A percentile compares a stretch with the other conserved stretches of the same genome.
phyloP scores from a whole-genome alignment of 2,329 filamentous ascomycete genomes.

The Blastomyces percursus region DNA sequence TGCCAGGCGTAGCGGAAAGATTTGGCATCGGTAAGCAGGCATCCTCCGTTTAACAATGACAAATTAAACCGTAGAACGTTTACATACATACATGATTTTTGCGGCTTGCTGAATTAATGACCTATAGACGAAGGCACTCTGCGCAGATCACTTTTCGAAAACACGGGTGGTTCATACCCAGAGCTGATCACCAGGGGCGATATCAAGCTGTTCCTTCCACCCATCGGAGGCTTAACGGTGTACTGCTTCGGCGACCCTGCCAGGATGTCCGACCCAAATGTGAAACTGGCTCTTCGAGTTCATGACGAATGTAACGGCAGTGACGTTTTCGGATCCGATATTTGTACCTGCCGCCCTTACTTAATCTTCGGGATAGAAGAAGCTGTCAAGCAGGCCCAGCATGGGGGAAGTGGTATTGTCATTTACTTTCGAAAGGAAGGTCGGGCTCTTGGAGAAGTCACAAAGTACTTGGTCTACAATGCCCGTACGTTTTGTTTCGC shows the following conservation, averaged over 20 bases:
- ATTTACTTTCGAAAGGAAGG: conserved; percentile 99
- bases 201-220: conserved; percentile 90
- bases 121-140: conserved; percentile 67
- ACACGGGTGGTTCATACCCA: conserved; percentile 91
- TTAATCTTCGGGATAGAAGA: conserved; percentile 96
- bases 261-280: conserved; percentile 81
- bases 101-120: background rate
- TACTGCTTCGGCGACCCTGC: conserved; percentile 95
- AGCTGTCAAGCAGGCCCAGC: conserved; percentile 92
- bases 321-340: conserved; percentile 96
- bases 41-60: background rate
- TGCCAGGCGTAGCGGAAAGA: conserved; percentile 77
- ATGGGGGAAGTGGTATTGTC: conserved; percentile 83
- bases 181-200: conserved; percentile 91
- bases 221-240: conserved; percentile 89
- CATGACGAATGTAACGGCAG: conserved; percentile 90
- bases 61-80: background rate
- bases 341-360: conserved; percentile 87
- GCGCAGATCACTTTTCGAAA: conserved; percentile 79
- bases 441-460: conserved; percentile 85
- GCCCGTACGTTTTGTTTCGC: conserved; percentile 33
- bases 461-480: conserved; percentile 64
- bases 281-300: conserved; percentile 69
- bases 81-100: background rate
- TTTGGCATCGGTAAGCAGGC: conserved; percentile 65